Base-by-base conservation (phyloP, 2,329 filamentous ascomycete genomes). In the Tolypocladium album region DNA sequence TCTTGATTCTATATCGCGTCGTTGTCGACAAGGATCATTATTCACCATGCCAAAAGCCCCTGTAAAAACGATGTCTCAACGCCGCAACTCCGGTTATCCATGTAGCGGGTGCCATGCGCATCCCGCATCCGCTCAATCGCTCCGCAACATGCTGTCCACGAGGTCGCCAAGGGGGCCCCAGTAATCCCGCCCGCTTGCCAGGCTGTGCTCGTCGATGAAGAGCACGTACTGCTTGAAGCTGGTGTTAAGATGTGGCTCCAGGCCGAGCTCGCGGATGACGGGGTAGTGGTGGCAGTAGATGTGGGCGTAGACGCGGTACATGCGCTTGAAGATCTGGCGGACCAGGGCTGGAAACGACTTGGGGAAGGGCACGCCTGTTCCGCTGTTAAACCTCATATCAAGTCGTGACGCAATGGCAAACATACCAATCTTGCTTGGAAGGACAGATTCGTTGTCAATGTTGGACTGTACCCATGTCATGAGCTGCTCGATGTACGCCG, bases 251-350 rank as follows among this genome's bases (percentile, higher is more conserved):
- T 99, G 94, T 53, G 95, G 92, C 76, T 99, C 94, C 61, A 99
- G 83, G 27, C 94, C 94, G 45, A 99, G 84, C 72, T 97, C 92
- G 61, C 95, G 89, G 67, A 99, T 88, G 66, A 99, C 92, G 42
- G 92, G 92, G 77, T 99, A 99, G 79, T 99, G 94, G 76, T 99
- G 94, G 80, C 95, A 99, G 84, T 99, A 99, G 68, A 99, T 96
- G 78, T 99, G 94, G 52, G 94, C 94, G 74, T 99, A 99, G 63
- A 99, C 93, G 67, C 94, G 89, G 78, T 97, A 99, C 78, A 99
- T 88, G 71, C 94, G 89, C 83, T 99, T 99, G 85, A 97, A 97
- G 72, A 99, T 92, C 76, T 97, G 93, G 66, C 91, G 89, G 64
- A 97, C 87, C 60, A 96, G 87, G 60, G 86, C 81, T 9, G 90